Evolutionary conservation across 176 grass and related monocot species (phyloP).

Genomic region (Cocos nucifera): DNA sequence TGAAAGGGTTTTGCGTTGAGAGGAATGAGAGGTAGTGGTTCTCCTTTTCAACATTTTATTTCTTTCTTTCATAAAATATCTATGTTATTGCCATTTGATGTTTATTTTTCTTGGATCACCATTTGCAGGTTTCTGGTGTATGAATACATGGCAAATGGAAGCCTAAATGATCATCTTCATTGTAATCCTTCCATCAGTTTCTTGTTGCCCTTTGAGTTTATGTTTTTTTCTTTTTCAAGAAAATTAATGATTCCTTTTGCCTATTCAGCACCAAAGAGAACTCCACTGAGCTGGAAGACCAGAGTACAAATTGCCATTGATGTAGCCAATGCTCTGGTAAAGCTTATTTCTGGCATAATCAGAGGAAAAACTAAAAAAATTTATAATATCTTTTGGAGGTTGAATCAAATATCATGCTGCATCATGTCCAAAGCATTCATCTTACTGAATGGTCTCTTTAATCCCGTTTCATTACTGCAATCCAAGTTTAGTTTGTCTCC

Average conservation of each 20-base stretch:
- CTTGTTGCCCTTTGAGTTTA: constrained; percentile 6
- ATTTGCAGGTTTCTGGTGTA: constrained; percentile 80
- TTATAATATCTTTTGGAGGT: neutral
- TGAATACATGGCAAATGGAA: constrained; percentile 98
- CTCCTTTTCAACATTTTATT: neutral
- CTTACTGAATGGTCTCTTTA: too few species aligned
- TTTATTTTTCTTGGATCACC: neutral
- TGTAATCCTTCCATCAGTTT: constrained; percentile 30
- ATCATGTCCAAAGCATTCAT: neutral
- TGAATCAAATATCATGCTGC: neutral
- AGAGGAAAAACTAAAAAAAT: neutral
- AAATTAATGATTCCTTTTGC: constrained; percentile 1
- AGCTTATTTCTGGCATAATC: constrained; percentile 1
- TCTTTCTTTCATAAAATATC: neutral
- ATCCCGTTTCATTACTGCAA: too few species aligned
- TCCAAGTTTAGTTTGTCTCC: too few species aligned
- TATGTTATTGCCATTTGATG: neutral
- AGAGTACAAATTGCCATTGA: constrained; percentile 83
- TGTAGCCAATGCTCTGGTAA: constrained; percentile 93
- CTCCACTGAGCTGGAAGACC: constrained; percentile 58
- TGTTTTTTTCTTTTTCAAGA: constrained; percentile 4
- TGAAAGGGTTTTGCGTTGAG: constrained; percentile 87
- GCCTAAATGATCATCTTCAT: constrained; percentile 90
- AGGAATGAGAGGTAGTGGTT: constrained; percentile 64
- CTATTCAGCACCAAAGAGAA: constrained; percentile 54